Percentiles rank a stretch among this genome's conserved stretches.
phyloP scores from a whole-genome alignment of 2,329 filamentous ascomycete species.

The Hymenoscyphus fraxineus region DNA sequence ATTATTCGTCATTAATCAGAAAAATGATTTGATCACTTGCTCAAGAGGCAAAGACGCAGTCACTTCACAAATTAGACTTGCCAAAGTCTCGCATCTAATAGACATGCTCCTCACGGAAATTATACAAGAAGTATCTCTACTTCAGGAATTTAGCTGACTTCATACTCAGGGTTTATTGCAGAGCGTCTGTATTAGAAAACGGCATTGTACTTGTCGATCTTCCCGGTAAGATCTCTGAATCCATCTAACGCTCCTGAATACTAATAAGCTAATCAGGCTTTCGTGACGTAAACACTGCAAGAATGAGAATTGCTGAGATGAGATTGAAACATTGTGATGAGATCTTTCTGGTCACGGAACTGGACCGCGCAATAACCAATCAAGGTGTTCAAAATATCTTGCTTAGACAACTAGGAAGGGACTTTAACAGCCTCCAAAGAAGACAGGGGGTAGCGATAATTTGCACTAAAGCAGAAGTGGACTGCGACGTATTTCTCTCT shows the following conservation, averaged over 20 bases:
- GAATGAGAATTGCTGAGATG: conserved; percentile 15
- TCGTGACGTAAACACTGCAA: conserved; percentile 18
- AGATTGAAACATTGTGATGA: conserved; percentile 19
- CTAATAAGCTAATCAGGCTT: conserved; percentile 15
- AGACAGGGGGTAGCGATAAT: conserved; percentile 17
- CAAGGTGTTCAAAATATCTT: conserved; percentile 12
- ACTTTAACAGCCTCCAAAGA: conserved; percentile 14
- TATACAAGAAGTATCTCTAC: too few relatives aligned
- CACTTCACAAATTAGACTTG: too few relatives aligned
- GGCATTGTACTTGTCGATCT: conserved; percentile 20
- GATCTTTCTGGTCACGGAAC: conserved; percentile 17
- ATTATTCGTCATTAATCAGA: background rate
- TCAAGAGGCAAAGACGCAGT: too few relatives aligned
- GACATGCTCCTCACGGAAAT: too few relatives aligned
- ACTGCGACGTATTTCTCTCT: conserved; percentile 3
- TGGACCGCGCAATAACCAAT: conserved; percentile 16
- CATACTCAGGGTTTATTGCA: conserved; percentile 14
- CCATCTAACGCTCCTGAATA: background rate
- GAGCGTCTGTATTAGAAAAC: conserved; percentile 13
- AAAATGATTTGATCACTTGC: background rate
- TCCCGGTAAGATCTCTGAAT: conserved; percentile 10
- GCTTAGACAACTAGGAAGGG: conserved; percentile 14
- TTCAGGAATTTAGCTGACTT: background rate
- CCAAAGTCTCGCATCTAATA: too few relatives aligned
- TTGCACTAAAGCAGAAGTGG: conserved; percentile 20